Conservation (phyloP, 768 basidiomycete genomes). For the Auriculariales sp. region DNA sequence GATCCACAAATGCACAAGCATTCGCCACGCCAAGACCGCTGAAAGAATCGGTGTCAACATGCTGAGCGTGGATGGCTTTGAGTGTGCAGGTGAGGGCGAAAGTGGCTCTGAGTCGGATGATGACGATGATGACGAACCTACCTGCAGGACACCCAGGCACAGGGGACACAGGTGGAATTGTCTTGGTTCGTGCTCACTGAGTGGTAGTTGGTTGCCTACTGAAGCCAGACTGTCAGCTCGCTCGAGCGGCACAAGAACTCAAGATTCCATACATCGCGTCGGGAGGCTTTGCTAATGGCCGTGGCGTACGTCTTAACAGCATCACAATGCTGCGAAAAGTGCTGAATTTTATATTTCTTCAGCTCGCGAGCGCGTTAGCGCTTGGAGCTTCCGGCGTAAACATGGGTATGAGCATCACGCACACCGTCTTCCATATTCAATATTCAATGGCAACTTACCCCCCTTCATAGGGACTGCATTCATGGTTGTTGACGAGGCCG, state of each 20-base stretch:
- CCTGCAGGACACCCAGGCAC: constrained; percentile 92
- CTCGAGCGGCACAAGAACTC: constrained; percentile 73
- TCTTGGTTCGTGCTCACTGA: constrained; percentile 36
- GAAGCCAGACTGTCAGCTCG: no score
- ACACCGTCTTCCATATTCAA: neutral
- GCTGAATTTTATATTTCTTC: neutral
- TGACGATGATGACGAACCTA: constrained; percentile 18
- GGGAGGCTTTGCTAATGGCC: constrained; percentile 78
- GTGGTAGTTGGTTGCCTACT: neutral
- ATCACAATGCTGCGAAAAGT: constrained; percentile 27
- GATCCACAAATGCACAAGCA: constrained; percentile 82
- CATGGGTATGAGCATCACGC: constrained; percentile 34
- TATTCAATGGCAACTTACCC: no score
- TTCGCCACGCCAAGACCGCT: constrained; percentile 72
- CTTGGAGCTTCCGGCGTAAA: constrained; percentile 44
- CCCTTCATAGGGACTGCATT: constrained; percentile 50
- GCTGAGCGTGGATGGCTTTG: constrained; percentile 81
- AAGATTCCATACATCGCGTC: constrained; percentile 80
- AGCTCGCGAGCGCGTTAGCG: neutral
- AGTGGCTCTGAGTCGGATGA: neutral
- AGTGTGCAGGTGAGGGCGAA: constrained; percentile 37
- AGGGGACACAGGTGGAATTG: constrained; percentile 79
- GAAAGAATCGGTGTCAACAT: constrained; percentile 73
- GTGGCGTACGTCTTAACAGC: constrained; percentile 69
- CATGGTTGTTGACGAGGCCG: constrained; percentile 84